Conservation (phyloP, 257 asterid genomes). For the Nyctanthes arbortristis region DNA sequence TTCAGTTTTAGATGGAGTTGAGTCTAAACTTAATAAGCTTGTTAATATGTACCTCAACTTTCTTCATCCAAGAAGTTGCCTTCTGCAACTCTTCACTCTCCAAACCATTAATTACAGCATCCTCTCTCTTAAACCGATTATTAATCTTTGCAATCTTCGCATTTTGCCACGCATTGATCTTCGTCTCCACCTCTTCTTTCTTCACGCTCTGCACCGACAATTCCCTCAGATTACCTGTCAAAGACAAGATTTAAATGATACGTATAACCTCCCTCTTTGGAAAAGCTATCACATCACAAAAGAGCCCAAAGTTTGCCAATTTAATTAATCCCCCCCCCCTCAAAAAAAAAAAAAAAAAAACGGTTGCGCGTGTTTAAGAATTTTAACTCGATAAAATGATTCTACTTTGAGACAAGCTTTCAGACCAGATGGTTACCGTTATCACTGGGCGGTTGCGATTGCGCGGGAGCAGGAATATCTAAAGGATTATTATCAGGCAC, state of each 20-base stretch:
- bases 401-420: too few relatives aligned
- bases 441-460: slow-evolving; percentile 27
- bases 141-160: slow-evolving; percentile 82
- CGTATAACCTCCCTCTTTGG: too few relatives aligned
- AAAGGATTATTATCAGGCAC: slow-evolving; percentile 49
- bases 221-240: slow-evolving; percentile 17
- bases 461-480: slow-evolving; percentile 20
- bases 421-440: neutral
- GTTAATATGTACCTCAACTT: slow-evolving; percentile 81
- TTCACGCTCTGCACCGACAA: slow-evolving; percentile 67
- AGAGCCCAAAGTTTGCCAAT: too few relatives aligned
- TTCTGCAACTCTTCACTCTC: slow-evolving; percentile 86
- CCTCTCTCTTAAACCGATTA: slow-evolving; percentile 89
- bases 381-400: too few relatives aligned
- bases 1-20: too few relatives aligned
- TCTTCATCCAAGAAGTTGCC: slow-evolving; percentile 89
- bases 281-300: too few relatives aligned
- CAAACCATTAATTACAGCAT: slow-evolving; percentile 73
- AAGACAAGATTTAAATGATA: neutral
- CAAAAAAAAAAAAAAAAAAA: too few relatives aligned
- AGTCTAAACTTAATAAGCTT: too few relatives aligned
- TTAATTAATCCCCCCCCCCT: too few relatives aligned
- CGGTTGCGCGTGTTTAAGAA: too few relatives aligned
- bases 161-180: slow-evolving; percentile 87
- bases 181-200: slow-evolving; percentile 82